phyloP scores from a whole-genome alignment of 2,329 filamentous ascomycete genomes.

The Scedosporium aurantiacum region DNA sequence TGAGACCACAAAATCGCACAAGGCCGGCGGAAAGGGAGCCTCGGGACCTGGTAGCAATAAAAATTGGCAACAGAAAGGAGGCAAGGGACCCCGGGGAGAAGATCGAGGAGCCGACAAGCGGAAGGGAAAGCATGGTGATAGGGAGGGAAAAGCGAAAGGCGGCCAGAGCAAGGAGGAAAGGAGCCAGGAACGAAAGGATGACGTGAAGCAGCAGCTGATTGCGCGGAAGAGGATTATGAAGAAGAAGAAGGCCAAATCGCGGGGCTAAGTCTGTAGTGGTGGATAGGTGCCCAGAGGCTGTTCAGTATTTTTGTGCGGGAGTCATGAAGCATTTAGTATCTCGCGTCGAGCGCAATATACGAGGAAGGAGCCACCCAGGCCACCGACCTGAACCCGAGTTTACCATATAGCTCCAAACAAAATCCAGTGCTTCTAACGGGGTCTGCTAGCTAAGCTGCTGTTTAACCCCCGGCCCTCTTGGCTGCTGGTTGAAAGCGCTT shows the following conservation, averaged over 20 bases:
- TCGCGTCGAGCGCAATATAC: no score
- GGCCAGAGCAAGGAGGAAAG: constrained; percentile 21
- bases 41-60: not conserved
- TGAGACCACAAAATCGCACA: not conserved
- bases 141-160: constrained; percentile 11
- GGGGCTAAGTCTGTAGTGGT: constrained; percentile 13
- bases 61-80: not conserved
- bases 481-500: no score
- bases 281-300: not conserved
- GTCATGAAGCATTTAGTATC: no score
- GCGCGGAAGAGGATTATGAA: constrained; percentile 72
- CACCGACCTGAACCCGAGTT: no score
- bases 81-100: not conserved
- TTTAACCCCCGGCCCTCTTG: no score
- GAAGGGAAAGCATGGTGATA: not conserved
- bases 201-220: constrained; percentile 63
- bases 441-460: no score
- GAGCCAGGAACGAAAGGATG: constrained; percentile 33
- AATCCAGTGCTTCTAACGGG: no score
- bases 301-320: not conserved
- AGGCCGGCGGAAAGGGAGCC: not conserved
- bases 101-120: not conserved
- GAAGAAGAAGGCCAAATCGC: constrained; percentile 47
- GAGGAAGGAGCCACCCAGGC: no score
- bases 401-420: no score